Evolutionary conservation across 495 filamentous ascomycete species (phyloP), one percentile per base, ranked within the genome.

Genomic region (Penicillium roqueforti): DNA sequence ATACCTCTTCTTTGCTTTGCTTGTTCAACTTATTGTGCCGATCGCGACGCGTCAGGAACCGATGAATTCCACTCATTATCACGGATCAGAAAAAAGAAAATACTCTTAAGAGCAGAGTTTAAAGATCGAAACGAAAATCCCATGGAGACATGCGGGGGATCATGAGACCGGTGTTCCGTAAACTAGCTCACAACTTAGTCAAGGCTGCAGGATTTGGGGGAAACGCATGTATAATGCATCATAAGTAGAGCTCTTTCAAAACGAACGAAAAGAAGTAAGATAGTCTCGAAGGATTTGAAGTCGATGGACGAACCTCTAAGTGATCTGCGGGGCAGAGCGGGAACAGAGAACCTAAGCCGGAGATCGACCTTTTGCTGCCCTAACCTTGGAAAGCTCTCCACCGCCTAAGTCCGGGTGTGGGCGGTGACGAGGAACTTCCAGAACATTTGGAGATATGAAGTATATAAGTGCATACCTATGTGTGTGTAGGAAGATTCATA

Each of bases 31-130:
- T 69, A 23, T 71, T 74, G 57, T 72, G 71, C 68, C 87, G 90
- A 39, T 92, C 88, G 40, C 88, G 81, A 57, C 85, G 80, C 47
- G 85, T 90, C 46, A 91, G 82, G 60, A 93, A 86, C 57, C 82
- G 72, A 56, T 84, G 78, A 56, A 88, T 79, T 8, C 80, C 82
- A 67, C 77, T 81, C 80, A 83, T 85, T 13, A 42, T 58, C 16
- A 14, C 38, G 31, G 38, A 9, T 23, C 6, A 7, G 8, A 4
- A 45, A 16, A 26, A 11, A 11, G 1, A 34, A 23, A 37, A 29
- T 10, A 52, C 25, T 11, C 25, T 25, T 26, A 49, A 18, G 14
- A 42, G 47, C 38, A 52, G 23, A 46, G 26, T 31, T 44, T 41
- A 46, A 47, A 55, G 56, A 52, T 45, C 18, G 56, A 52, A 45